Conservation (phyloP, 495 filamentous ascomycete species). For the Neurospora discreta region DNA sequence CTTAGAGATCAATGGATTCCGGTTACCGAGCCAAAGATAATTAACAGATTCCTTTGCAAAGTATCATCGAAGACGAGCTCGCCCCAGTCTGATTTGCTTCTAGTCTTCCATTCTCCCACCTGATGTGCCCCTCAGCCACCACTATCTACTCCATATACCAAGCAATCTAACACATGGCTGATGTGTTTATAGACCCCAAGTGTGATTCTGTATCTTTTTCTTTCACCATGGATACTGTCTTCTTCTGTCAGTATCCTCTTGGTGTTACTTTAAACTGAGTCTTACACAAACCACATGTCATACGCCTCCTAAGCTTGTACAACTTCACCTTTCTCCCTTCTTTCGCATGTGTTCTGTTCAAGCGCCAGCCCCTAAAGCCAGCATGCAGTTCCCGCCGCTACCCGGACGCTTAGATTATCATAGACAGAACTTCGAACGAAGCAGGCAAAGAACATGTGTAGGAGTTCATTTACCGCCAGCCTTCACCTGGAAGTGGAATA, state of each 20-base stretch:
- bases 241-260: background rate
- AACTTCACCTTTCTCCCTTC: background rate
- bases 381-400: background rate
- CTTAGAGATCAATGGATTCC: background rate
- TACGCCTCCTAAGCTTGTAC: background rate
- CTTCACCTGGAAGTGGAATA: background rate
- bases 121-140: background rate
- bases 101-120: background rate
- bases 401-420: background rate
- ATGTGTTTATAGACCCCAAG: background rate
- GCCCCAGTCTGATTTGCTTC: background rate
- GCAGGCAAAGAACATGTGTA: background rate
- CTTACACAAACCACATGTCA: background rate
- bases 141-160: background rate
- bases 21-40: background rate
- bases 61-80: background rate
- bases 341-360: background rate
- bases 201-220: background rate
- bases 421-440: background rate
- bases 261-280: background rate
- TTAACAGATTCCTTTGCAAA: background rate
- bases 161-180: background rate
- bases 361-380: background rate
- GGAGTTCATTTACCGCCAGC: background rate
- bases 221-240: background rate